phyloP scores from a whole-genome alignment of 192 early-diverging fungal genomes.

The Podila verticillata region DNA sequence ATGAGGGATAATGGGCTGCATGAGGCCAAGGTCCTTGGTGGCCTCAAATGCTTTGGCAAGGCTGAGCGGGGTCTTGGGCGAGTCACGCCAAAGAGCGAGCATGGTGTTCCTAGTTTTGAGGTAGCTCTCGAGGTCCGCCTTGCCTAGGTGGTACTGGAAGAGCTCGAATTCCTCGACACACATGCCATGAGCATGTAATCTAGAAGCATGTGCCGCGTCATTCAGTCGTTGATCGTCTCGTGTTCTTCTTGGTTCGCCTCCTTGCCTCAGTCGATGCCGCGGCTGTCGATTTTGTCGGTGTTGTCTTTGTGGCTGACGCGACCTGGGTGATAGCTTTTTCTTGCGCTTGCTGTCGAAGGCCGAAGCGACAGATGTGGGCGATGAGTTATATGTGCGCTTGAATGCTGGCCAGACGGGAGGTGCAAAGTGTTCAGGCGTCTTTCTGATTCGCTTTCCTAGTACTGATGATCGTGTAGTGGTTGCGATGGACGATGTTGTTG shows the following conservation, averaged over 20 bases:
- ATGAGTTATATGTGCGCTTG: not conserved
- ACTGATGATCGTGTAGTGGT: not conserved
- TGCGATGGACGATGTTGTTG: not conserved
- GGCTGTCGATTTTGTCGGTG: not conserved
- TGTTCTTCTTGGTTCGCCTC: conserved; percentile 10
- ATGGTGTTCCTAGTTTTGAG: conserved; percentile 42
- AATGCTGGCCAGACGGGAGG: not conserved
- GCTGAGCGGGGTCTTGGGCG: conserved; percentile 28
- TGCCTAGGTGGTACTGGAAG: conserved; percentile 28
- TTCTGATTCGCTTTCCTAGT: conserved; percentile 14
- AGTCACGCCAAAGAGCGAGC: conserved; percentile 43
- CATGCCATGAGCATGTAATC: conserved; percentile 37
- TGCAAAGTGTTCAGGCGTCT: conserved; percentile 4
- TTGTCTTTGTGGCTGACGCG: not conserved
- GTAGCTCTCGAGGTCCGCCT: conserved; percentile 31
- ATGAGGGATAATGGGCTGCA: conserved; percentile 35
- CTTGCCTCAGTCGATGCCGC: not conserved
- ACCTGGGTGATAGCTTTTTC: not conserved
- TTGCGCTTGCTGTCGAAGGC: not conserved
- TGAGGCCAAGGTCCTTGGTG: conserved; percentile 31
- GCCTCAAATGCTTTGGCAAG: conserved; percentile 19
- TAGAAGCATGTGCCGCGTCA: conserved; percentile 40
- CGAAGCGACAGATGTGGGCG: not conserved
- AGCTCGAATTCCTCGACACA: conserved; percentile 36
- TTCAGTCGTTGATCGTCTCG: conserved; percentile 19